These are phyloP conservation scores for Pseudocercospora pini-densiflorae DNA, from an alignment of 2,329 filamentous ascomycete species.

Conservation along the genomic window DNA sequence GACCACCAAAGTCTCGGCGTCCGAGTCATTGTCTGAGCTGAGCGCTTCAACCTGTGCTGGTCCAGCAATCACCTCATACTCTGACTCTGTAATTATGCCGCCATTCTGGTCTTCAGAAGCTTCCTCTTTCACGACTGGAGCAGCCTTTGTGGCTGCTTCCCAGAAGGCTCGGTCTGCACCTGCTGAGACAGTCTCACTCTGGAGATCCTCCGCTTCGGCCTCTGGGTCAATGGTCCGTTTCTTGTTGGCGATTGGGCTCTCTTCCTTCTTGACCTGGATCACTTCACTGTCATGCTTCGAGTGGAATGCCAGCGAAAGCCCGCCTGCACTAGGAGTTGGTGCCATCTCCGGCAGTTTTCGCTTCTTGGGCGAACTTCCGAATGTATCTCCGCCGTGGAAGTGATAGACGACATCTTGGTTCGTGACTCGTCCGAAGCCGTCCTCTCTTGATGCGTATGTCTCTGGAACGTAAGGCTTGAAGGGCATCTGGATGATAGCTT, in stretches of 20 bases:
- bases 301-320: not conserved
- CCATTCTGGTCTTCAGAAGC: not conserved
- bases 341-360: not conserved
- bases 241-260: not conserved
- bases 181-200: not conserved
- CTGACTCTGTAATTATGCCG: slow-evolving; percentile 11
- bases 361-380: not conserved
- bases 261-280: not conserved
- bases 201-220: not conserved
- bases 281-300: not conserved
- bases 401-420: slow-evolving; percentile 22
- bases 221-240: not conserved
- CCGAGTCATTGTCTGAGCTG: slow-evolving; percentile 22
- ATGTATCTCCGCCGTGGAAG: slow-evolving; percentile 23
- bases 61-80: slow-evolving; percentile 17
- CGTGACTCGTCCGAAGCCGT: slow-evolving; percentile 10
- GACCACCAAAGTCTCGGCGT: slow-evolving; percentile 21
- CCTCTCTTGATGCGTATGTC: slow-evolving; percentile 33
- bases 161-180: not conserved
- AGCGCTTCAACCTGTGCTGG: slow-evolving; percentile 16
- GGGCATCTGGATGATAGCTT: slow-evolving; percentile 39
- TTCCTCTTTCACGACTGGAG: not conserved
- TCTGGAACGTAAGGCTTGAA: slow-evolving; percentile 32
- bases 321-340: not conserved
- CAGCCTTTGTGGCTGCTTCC: not conserved